Evolutionary conservation across 2,329 filamentous ascomycete species (phyloP).

Genomic region (Colletotrichum noveboracense): DNA sequence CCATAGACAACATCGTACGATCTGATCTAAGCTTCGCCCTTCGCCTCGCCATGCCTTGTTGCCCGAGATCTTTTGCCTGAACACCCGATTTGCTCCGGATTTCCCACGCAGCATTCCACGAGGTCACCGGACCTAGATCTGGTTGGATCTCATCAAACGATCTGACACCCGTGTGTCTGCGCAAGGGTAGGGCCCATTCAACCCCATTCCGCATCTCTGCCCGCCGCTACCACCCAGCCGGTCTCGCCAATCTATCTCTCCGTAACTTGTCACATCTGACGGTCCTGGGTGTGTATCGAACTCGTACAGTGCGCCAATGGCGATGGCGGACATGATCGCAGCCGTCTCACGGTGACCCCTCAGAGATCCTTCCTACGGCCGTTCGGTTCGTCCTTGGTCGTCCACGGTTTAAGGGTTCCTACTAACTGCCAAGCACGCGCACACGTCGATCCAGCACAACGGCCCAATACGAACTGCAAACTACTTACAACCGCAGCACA

Average conservation of each 20-base stretch:
- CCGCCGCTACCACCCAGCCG: conserved; percentile 7
- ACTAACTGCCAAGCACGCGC: conserved; percentile 5
- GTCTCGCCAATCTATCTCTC: conserved; percentile 14
- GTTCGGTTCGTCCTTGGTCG: background rate
- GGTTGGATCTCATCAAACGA: conserved; percentile 22
- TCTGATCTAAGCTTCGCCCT: background rate
- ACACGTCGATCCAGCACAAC: background rate
- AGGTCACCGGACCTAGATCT: conserved; percentile 16
- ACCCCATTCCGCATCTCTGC: background rate
- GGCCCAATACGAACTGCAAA: conserved; percentile 2
- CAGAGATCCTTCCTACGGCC: background rate
- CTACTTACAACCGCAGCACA: background rate
- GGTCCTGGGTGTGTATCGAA: background rate
- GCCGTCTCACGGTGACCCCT: background rate
- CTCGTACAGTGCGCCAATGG: conserved; percentile 15
- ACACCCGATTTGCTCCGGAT: conserved; percentile 7
- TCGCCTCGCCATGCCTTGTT: conserved; percentile 8
- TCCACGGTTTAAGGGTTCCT: background rate
- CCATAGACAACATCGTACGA: conserved; percentile 14
- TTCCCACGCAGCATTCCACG: conserved; percentile 1
- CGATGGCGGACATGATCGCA: background rate
- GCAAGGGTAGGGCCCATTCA: conserved; percentile 4
- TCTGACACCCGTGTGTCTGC: conserved; percentile 19
- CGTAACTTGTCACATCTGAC: conserved; percentile 8
- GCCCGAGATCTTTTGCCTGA: background rate